Base-by-base conservation (phyloP, 2,329 filamentous ascomycete species). In the Aspergillus hiratsukae region DNA sequence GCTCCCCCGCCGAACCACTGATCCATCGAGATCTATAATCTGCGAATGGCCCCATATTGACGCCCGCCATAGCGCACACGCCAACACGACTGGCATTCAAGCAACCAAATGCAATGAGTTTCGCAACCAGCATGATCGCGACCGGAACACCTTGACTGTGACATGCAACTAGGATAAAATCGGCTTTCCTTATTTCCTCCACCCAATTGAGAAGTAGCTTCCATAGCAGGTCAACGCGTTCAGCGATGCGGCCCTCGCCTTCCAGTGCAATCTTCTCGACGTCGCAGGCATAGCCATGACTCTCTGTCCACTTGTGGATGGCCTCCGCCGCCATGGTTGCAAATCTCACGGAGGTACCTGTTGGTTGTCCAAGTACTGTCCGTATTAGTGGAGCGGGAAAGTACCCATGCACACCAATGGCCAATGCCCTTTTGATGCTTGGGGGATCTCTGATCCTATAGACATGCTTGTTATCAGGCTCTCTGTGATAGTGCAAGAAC, bases 61-160 rank as follows among this genome's bases (percentile, higher is more conserved):
- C 91, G 14, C 94, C 94, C 3, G 94, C 93, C 87, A 88, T 87
- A 64, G 80, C 92, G 68, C 94, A 97, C 10, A 99, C 83, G 2
- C 93, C 92, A 48, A 99, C 87, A 52, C 86, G 87, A 5, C 88
- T 83, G 43, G 83, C 83, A 14, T 85, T 87, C 29, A 97, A 83
- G 62, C 94, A 90, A 1, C 92, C 92, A 57, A 97, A 86, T 53
- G 94, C 88, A 53, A 99, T 92, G 45, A 99, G 80, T 72, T 96
- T 97, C 4, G 92, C 91, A 4, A 97, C 81, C 3, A 99, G 80
- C 86, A 97, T 97, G 58, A 96, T 83, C 5, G 89, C 88, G 0
- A 99, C 94, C 0, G 94, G 94, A 0, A 97, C 94, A 23, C 94
- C 94, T 72, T 99, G 94, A 2, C 91, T 96, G 72, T 99, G 94